phyloP scores from a whole-genome alignment of 75 land plant species.

The Adiantum capillusveneris region DNA sequence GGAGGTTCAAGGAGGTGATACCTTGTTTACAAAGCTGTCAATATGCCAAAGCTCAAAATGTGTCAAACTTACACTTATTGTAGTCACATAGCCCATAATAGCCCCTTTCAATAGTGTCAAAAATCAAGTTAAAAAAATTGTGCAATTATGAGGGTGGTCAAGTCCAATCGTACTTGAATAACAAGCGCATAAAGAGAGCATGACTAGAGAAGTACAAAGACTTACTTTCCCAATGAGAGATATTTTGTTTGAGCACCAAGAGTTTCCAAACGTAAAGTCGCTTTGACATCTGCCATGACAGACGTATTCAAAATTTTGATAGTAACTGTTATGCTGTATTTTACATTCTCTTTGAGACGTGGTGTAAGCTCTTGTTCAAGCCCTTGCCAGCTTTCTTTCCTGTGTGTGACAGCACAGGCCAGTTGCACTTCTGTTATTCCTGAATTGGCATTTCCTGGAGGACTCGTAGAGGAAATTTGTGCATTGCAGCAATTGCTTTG shows the following conservation, averaged over 20 bases:
- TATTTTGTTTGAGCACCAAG: constrained; percentile 28
- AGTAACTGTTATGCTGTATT: constrained; percentile 42
- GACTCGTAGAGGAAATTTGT: not conserved
- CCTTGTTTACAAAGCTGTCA: too few relatives aligned
- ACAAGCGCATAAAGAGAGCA: too few relatives aligned
- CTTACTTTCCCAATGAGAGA: constrained; percentile 63
- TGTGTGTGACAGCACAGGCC: constrained; percentile 41
- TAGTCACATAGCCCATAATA: too few relatives aligned
- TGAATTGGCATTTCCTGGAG: not conserved
- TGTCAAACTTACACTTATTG: too few relatives aligned
- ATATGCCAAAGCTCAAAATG: too few relatives aligned
- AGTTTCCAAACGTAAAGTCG: constrained; percentile 64
- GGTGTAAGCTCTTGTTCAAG: constrained; percentile 73
- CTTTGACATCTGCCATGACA: constrained; percentile 43
- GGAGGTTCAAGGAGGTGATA: too few relatives aligned
- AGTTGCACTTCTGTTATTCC: not conserved
- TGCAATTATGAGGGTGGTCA: too few relatives aligned
- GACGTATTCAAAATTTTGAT: constrained; percentile 47
- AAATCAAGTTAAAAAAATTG: too few relatives aligned
- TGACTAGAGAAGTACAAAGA: too few relatives aligned
- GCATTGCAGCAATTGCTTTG: not conserved
- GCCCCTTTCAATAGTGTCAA: too few relatives aligned
- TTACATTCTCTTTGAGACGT: constrained; percentile 28
- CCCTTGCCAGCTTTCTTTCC: constrained; percentile 75
- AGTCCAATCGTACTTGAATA: too few relatives aligned